Base-by-base conservation (phyloP, 1,284 basidiomycete genomes). In the Prillingera fragicola region DNA sequence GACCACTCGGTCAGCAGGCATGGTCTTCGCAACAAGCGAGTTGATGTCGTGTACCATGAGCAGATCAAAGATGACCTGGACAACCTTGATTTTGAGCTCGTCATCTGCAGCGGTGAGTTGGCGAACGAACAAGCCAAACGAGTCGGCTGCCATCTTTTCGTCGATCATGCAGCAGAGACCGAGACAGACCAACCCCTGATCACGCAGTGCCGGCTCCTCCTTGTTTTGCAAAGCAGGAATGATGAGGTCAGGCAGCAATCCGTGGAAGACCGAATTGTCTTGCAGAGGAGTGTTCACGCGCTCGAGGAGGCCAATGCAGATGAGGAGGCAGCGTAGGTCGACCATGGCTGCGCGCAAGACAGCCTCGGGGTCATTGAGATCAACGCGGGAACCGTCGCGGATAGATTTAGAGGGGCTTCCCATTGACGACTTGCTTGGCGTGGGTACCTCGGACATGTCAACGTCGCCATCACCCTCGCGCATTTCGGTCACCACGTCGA, bases 121-220 rank as follows among this genome's bases (percentile, higher is more conserved):
- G 38, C 82, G 80, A 7, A 95, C 74, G 73, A 97, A 94, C 0
- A 97, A 77, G 43, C 87, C 61, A 72, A 97, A 91, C 1, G 90
- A 92, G 55, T 83, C 84, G 38, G 88, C 67, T 0, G 94, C 94
- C 81, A 94, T 89, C 60, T 84, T 83, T 82, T 72, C 71, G 54
- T 94, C 87, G 53, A 97, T 90, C 52, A 97, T 80, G 63, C 87
- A 92, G 65, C 89, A 92, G 8, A 98, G 71, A 0, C 88, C 92
- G 0, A 98, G 77, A 54, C 83, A 84, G 33, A 88, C 74, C 12
- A 96, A 77, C 0, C 90, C 94, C 56, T 86, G 84, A 70, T 94
- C 88, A 25, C 92, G 79, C 35, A 97, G 77, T 0, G 77, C 75
- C 2, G 85, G 76, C 50, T 94, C 87, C 15, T 69, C 66, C 68